Base-by-base conservation (phyloP, 2,329 filamentous ascomycete species). In the Aspergillus versicolor region DNA sequence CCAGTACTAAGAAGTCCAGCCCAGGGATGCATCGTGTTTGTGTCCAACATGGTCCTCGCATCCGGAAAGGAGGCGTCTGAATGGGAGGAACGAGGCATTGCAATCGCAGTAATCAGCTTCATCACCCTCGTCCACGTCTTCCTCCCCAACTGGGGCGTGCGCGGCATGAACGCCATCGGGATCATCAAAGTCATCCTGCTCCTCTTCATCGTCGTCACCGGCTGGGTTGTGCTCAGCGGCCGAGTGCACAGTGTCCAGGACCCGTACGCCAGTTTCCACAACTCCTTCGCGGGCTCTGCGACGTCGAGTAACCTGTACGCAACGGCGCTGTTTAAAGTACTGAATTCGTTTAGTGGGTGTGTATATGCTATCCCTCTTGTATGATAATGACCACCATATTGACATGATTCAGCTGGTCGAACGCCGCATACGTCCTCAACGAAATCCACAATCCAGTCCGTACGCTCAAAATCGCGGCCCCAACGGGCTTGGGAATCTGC, bases 401-500 rank as follows among this genome's bases (percentile, higher is more conserved):
- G 22, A n/a, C 19, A 9, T 21, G 21, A 3, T 21, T 21, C 4
- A 53, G 51, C 19, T 53, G 51, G 51, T 53, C 51, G 2, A 53
- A 53, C 12, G 51, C 45, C 9, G 38, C 52, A 17, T 58, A 70
- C 55, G 81, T 82, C 5, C 71, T 84, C 46, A 80, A 76, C 11
- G 81, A 83, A 66, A 79, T 83, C 34, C 77, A 75, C 54, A 76
- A 83, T 60, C 82, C 82, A 0, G 75, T 82, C 11, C 76, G 74
- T n/a, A 85, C 82, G 0, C 75, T 86, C 12, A 79, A 79, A 52
- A 72, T 81, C 13, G 82, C 82, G 0, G 79, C 81, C 0, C 81
- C 82, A 1, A 64, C 80, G 1, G 82, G 81, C 0, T 73, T 85
- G n/a, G 68, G 72, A 6, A 70, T 79, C 19, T 78, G 82, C 7